Conservation (phyloP, 352 stramenopile species). For the Blastocystis sp. region DNA sequence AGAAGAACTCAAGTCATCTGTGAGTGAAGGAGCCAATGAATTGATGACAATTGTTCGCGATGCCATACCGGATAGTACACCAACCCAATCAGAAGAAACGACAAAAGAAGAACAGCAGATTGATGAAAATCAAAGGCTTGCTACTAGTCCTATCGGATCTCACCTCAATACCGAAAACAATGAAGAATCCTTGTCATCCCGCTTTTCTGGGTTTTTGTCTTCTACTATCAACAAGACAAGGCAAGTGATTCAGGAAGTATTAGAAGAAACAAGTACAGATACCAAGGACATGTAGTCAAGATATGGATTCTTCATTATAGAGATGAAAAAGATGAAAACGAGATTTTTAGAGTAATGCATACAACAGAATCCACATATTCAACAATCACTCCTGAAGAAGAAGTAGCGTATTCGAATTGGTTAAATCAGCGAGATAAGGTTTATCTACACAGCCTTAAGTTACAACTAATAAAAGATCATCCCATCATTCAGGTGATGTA, state of each 20-base stretch:
- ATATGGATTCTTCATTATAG: not conserved
- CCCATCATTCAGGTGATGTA: slow-evolving; percentile 28
- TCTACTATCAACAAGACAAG: not conserved
- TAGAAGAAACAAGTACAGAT: not conserved
- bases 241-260: not conserved
- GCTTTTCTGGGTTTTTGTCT: not conserved
- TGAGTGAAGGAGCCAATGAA: slow-evolving; percentile 12
- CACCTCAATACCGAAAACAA: not conserved
- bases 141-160: not conserved
- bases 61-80: not conserved
- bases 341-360: not conserved
- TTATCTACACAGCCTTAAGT: slow-evolving; percentile 2
- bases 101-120: not conserved
- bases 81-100: not conserved
- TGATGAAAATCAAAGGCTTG: not conserved
- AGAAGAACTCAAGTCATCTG: not conserved
- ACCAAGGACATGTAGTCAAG: not conserved
- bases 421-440: not conserved
- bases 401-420: not conserved
- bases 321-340: not conserved
- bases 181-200: not conserved
- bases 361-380: not conserved
- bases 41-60: not conserved
- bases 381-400: not conserved
- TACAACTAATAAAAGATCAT: slow-evolving; percentile 2